Evolutionary conservation across 257 asterid genomes (phyloP).

Genomic region (Mentha longifolia): DNA sequence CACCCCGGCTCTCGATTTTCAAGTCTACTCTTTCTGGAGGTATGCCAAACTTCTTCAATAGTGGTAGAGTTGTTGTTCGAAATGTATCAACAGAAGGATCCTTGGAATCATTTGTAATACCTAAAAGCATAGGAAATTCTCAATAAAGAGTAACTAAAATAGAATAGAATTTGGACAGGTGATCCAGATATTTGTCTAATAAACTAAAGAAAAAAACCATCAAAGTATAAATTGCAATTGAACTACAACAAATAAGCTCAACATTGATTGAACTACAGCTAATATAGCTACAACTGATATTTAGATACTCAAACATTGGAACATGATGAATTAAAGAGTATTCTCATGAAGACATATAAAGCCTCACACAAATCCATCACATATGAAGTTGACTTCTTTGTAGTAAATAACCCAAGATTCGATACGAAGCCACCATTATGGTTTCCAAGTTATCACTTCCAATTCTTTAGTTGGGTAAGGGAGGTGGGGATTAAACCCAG

Average conservation of each 20-base stretch:
- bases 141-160: slow-evolving; percentile 14
- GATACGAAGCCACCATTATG: no score
- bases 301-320: no score
- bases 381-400: no score
- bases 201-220: background rate
- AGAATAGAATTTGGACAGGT: background rate
- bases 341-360: no score
- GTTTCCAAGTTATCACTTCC: no score
- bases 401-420: no score
- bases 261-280: background rate
- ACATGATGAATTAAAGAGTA: no score
- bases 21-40: slow-evolving; percentile 70
- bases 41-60: slow-evolving; percentile 86
- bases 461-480: no score
- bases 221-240: no score
- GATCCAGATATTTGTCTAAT: background rate
- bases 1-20: slow-evolving; percentile 82
- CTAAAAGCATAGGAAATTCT: slow-evolving; percentile 38
- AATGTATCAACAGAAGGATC: slow-evolving; percentile 94
- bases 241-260: no score
- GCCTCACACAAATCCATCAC: no score
- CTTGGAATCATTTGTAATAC: slow-evolving; percentile 85
- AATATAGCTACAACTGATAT: background rate
- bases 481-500: no score
- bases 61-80: slow-evolving; percentile 63